Base-by-base conservation (phyloP, 345 rosid genomes). In the Odontarrhena argentea region DNA sequence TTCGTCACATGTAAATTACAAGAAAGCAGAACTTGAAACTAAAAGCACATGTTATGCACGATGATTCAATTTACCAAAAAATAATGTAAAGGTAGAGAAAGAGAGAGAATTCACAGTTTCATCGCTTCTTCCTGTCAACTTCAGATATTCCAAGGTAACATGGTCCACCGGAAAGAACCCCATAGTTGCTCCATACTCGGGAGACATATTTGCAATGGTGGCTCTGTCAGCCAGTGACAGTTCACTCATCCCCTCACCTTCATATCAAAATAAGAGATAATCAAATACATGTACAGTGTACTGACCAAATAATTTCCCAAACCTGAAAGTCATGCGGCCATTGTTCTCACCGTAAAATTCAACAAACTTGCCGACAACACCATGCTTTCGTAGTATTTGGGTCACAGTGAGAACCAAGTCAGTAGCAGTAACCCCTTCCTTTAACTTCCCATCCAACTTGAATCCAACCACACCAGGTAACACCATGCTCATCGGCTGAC, bases 151-250 rank as follows among this genome's bases (percentile, higher is more conserved):
- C 69, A 92, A 56, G 0, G 98, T 92, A 67, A 85, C 95, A 80
- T 85, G 88, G 67, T 92, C 98, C 52, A 92, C 92, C 46, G 91
- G 98, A 78, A 92, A 92, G 84, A 92, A 92, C 12, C 96, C 98
- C 98, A 92, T 89, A 22, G 96, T 92, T 69, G 98, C 95, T 60
- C 96, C 98, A 78, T 92, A 92, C 77, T 89, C 96, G 4, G 98
- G 98, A 51, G 95, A 92, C 98, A 92, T 89, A 68, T 92, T 89
- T 24, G 98, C 92, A 71, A 92, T 87, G 10, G 95, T 92, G 46
- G 96, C 96, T 60, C 98, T 79, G 63, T 92, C 98, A 50, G 96
- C 95, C 47, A 92, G 74, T 61, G 98, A 86, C n/a, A 89, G 82
- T 74, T 81, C 69, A 42, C 84, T 82, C 91, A 89, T 83, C 43